Conservation (phyloP, 371 early-diverging fungal genomes). For the Rhizopus delemar region DNA sequence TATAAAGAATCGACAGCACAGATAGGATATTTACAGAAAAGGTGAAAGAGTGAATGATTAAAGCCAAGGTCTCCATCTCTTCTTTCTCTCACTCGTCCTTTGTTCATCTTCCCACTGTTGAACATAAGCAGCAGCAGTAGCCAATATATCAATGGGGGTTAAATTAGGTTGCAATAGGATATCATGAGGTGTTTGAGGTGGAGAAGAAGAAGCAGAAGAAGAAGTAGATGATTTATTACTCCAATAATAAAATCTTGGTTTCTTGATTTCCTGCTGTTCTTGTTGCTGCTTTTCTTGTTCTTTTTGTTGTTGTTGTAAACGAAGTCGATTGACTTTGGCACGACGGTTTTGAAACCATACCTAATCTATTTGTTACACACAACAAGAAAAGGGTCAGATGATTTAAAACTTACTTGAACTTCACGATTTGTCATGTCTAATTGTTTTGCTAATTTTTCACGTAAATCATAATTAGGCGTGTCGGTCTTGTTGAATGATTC, state of each 20-base stretch:
- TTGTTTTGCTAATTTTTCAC: conserved; percentile 81
- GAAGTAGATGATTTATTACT: conserved; percentile 16
- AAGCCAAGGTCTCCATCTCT: conserved; percentile 33
- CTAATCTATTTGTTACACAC: conserved; percentile 22
- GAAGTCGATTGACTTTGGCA: conserved; percentile 27
- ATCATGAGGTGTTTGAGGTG: conserved; percentile 28
- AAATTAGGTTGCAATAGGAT: conserved; percentile 17
- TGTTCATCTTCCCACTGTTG: conserved; percentile 45
- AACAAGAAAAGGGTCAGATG: neutral
- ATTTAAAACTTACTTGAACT: conserved; percentile 71
- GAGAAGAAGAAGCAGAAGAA: conserved; percentile 18
- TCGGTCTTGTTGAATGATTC: conserved; percentile 74
- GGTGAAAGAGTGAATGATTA: conserved; percentile 4
- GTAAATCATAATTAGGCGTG: conserved; percentile 86
- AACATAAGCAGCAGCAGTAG: conserved; percentile 52
- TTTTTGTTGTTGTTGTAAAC: conserved; percentile 20
- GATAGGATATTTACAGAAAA: neutral
- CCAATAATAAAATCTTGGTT: conserved; percentile 22
- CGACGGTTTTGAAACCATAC: conserved; percentile 39
- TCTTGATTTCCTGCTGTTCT: conserved; percentile 5
- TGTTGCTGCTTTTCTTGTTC: neutral
- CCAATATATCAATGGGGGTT: conserved; percentile 49
- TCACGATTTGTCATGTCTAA: conserved; percentile 92
- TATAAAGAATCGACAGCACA: neutral
- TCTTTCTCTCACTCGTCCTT: conserved; percentile 14